Evolutionary conservation across 768 basidiomycete genomes (phyloP).

Genomic region (Cyclocybe cylindracea): DNA sequence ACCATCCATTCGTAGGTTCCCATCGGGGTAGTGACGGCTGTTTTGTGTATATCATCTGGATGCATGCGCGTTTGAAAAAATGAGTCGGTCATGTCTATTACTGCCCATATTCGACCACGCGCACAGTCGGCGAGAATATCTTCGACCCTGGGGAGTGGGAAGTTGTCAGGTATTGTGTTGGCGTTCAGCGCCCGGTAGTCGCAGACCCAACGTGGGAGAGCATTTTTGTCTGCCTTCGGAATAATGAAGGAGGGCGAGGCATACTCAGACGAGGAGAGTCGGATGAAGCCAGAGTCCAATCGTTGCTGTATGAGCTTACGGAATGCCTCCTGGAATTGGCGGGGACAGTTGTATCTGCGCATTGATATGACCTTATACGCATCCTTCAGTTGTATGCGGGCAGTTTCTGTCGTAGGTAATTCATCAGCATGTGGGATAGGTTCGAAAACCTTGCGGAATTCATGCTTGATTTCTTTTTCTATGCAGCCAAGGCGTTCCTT

Average conservation of each 20-base stretch:
- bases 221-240: constrained; percentile 28
- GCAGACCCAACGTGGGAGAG: constrained; percentile 34
- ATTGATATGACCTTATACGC: constrained; percentile 21
- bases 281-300: constrained; percentile 29
- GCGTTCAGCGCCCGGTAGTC: constrained; percentile 33
- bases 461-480: no score
- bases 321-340: constrained; percentile 35
- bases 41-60: constrained; percentile 23
- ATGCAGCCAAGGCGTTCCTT: neutral
- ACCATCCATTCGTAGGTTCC: constrained; percentile 43
- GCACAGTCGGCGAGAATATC: constrained; percentile 36
- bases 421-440: constrained; percentile 27
- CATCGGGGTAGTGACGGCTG: constrained; percentile 37
- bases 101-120: constrained; percentile 31
- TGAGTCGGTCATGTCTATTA: constrained; percentile 22
- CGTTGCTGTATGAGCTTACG: constrained; percentile 31
- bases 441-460: no score
- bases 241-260: constrained; percentile 41
- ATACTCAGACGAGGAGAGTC: constrained; percentile 23
- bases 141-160: no score
- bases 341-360: constrained; percentile 29
- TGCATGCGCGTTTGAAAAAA: constrained; percentile 27
- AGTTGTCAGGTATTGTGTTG: constrained; percentile 27
- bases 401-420: constrained; percentile 21
- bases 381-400: constrained; percentile 27